These are phyloP conservation scores for Astragalus membranaceus DNA, from an alignment of 306 rosid genomes.

Conservation along the genomic window DNA sequence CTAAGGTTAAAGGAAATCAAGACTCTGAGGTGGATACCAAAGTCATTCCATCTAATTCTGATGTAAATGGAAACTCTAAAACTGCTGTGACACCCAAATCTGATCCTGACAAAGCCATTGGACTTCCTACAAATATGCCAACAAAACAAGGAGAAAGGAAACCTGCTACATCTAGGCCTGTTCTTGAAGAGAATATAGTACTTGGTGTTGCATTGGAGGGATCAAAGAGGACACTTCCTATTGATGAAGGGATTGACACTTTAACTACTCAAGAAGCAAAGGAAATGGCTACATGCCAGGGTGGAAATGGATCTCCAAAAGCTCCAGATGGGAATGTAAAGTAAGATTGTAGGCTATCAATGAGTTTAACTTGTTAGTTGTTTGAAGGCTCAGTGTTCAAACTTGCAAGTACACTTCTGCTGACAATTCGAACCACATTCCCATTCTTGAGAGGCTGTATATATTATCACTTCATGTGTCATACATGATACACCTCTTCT, in stretches of 20 bases:
- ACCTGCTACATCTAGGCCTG: slow-evolving; percentile 42
- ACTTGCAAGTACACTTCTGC: not conserved
- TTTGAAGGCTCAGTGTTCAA: not conserved
- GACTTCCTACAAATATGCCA: slow-evolving; percentile 24
- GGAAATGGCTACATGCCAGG: slow-evolving; percentile 51
- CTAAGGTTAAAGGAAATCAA: slow-evolving; percentile 35
- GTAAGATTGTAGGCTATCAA: slow-evolving; percentile 30
- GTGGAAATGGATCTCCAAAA: slow-evolving; percentile 48
- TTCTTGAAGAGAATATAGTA: slow-evolving; percentile 73
- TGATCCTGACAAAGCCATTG: slow-evolving; percentile 42
- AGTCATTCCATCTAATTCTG: slow-evolving; percentile 26
- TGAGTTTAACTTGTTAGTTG: slow-evolving; percentile 18
- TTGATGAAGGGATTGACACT: slow-evolving; percentile 49
- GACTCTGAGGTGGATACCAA: slow-evolving; percentile 40
- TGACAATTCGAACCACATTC: not conserved
- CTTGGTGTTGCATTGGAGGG: slow-evolving; percentile 94
- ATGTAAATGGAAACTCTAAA: slow-evolving; percentile 35
- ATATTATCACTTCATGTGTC: slow-evolving; percentile 9
- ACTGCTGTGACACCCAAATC: slow-evolving; percentile 20
- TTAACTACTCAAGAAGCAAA: slow-evolving; percentile 33
- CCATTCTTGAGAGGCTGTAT: slow-evolving; percentile 23
- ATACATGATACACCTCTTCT: slow-evolving; percentile 6
- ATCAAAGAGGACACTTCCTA: slow-evolving; percentile 91
- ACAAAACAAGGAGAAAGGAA: slow-evolving; percentile 47
- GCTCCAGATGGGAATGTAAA: slow-evolving; percentile 47